Evolutionary conservation across 345 rosid species (phyloP), one percentile per base, ranked within the genome.

Genomic region (Eucalyptus curtisii): DNA sequence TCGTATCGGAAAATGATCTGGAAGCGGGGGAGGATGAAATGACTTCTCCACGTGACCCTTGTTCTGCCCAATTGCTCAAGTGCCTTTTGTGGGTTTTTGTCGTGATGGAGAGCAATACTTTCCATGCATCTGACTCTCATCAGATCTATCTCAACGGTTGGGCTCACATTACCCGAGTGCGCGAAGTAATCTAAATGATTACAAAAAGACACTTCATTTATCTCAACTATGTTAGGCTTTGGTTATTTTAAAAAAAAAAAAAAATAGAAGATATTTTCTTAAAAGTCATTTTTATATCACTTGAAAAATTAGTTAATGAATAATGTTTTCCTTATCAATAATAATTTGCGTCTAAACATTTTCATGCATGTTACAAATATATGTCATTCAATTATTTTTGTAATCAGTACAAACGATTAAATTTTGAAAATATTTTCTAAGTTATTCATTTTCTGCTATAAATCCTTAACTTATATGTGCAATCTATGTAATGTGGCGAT

Each of bases 211-310:
- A 3, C 13, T 55, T 55, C 30, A 55, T 55, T 10, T 55, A 55
- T 55, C 61, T 24, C 30, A 55, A 24, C 30, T 2, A 3, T 22
- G 30, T 24, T 55, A 1, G 61, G 20, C 61, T 55, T 13, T 2
- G 13, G 0, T 24, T 55, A 25, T 55, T 55, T 55, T 3, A 5
- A 24, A 24, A 55, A 22, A 55, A 2, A 0, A 55, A 9, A 4
- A 24, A 24, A 25, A 55, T 8, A 24, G 4, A 22, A 55, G 4
- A 22, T 10, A 24, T 24, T 55, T 22, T 20, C 0, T 55, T 10
- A 10, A 55, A 55, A 55, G 6, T 9, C 13, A 55, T 55, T 24
- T 24, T 55, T 55, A 24, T 55, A 25, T 24, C 61, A 0, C 0
- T 55, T 24, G 30, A 55, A 1, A 55, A 24, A 4, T 55, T 24